These are phyloP conservation scores for Moricandia moricandioides DNA, from an alignment of 345 rosid species.

Conservation along the genomic window DNA sequence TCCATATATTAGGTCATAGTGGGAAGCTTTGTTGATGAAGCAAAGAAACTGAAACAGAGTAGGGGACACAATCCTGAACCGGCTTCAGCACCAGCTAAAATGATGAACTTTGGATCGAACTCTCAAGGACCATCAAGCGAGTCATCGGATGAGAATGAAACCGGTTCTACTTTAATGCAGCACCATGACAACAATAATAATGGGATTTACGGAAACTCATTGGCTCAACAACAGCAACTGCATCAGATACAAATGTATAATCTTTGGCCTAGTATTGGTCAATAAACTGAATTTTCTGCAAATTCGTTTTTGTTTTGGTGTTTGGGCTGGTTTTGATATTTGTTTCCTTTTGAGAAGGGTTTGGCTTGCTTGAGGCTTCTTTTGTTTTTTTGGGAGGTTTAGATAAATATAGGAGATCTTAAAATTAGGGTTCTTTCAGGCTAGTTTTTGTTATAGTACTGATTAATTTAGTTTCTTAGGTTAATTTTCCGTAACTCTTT, in stretches of 20 bases:
- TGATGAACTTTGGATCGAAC: conserved; percentile 63
- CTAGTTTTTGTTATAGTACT: background rate
- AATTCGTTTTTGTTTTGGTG: background rate
- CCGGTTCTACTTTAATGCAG: conserved; percentile 25
- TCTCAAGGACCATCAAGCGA: conserved; percentile 75
- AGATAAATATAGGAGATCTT: conserved; percentile 12
- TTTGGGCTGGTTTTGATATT: conserved; percentile 15
- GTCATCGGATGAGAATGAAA: conserved; percentile 72
- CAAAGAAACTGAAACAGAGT: conserved; percentile 49
- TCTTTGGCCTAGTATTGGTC: conserved; percentile 22
- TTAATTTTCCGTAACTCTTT: background rate
- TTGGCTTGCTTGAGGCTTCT: background rate
- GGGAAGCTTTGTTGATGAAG: conserved; percentile 78
- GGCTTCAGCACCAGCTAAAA: conserved; percentile 49
- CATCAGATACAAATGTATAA: conserved; percentile 26
- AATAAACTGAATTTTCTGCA: background rate
- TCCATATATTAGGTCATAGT: conserved; percentile 57
- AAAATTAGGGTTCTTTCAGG: conserved; percentile 12
- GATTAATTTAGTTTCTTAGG: conserved; percentile 6
- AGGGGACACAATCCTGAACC: conserved; percentile 47
- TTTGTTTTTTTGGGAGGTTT: background rate
- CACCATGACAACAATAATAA: conserved; percentile 9
- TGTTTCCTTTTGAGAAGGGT: background rate
- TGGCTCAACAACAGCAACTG: conserved; percentile 28
- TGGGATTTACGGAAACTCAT: conserved; percentile 17